Conservation (phyloP, 1,284 basidiomycete species). For the Ceraceosorus guamensis region DNA sequence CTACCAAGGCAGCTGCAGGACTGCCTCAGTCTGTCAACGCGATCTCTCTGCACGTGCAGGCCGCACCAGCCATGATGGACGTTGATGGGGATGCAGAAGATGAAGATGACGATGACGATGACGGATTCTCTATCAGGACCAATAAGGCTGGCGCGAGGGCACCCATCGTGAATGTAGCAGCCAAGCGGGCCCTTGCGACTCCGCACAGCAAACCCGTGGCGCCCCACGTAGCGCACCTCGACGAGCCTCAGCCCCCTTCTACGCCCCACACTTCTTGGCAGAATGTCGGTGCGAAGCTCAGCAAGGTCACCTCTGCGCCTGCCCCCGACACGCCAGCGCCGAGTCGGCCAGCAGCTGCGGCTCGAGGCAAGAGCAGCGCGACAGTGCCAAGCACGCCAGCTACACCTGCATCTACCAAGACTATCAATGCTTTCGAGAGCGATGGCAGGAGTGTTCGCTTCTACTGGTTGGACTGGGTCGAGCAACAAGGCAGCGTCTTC, state of each 20-base stretch:
- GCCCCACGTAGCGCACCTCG: neutral
- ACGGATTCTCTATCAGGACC: conserved; percentile 19
- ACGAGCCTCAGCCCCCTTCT: neutral
- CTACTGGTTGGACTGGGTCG: conserved; percentile 46
- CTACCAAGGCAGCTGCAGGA: conserved; percentile 1
- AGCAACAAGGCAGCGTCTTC: conserved; percentile 42
- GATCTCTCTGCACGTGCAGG: conserved; percentile 8
- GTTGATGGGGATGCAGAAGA: conserved; percentile 17
- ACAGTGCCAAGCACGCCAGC: neutral
- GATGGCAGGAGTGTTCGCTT: conserved; percentile 38
- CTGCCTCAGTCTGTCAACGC: conserved; percentile 22
- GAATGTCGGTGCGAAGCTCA: conserved; percentile 6
- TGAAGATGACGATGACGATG: conserved; percentile 19
- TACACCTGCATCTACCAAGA: conserved; percentile 11
- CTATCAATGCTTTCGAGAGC: conserved; percentile 28
- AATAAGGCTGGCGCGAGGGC: neutral
- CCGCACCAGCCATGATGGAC: neutral
- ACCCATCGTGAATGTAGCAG: conserved; percentile 7
- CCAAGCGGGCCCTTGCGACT: neutral
- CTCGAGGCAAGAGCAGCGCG: neutral
- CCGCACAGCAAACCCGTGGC: neutral
- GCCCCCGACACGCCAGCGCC: neutral
- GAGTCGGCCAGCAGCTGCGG: neutral
- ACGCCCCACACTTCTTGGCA: conserved; percentile 4
- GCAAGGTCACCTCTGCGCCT: conserved; percentile 1